These are phyloP conservation scores for Dactylorhiza incarnata DNA, from an alignment of 106 monocot genomes.

Conservation along the genomic window DNA sequence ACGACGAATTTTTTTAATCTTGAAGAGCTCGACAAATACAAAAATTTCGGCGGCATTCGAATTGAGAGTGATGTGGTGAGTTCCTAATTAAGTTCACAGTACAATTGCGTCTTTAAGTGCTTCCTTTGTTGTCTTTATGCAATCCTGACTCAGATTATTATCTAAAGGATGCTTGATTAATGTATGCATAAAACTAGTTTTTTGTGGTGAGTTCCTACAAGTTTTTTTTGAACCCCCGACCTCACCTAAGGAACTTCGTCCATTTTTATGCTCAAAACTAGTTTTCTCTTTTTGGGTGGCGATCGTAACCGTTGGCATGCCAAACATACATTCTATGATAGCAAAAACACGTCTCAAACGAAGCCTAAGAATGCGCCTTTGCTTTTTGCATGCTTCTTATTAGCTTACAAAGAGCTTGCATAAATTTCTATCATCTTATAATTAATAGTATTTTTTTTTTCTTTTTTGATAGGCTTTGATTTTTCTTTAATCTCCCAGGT, in stretches of 20 bases:
- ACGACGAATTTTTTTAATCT: slow-evolving; percentile 57
- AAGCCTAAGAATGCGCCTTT: no score
- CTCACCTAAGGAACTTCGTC: no score
- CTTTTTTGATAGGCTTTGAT: background rate
- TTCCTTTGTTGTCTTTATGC: background rate
- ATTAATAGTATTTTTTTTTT: background rate
- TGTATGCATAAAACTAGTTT: background rate
- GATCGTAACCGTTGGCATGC: no score
- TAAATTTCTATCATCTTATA: background rate
- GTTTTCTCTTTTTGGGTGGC: no score
- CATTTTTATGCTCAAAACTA: no score
- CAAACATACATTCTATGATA: no score
- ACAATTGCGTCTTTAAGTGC: background rate
- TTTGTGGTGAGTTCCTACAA: background rate
- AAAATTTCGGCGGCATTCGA: slow-evolving; percentile 82
- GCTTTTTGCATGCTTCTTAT: background rate
- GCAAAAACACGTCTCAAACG: no score
- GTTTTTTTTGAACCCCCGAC: background rate
- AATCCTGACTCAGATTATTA: background rate
- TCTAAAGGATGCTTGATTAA: background rate
- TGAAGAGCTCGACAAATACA: slow-evolving; percentile 46
- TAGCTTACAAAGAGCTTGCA: background rate
- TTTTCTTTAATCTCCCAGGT: slow-evolving; percentile 33
- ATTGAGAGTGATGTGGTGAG: slow-evolving; percentile 98
- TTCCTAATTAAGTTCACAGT: background rate